Evolutionary conservation across 306 rosid genomes (phyloP), one percentile per base, ranked within the genome.

Genomic region (Vicia villosa): DNA sequence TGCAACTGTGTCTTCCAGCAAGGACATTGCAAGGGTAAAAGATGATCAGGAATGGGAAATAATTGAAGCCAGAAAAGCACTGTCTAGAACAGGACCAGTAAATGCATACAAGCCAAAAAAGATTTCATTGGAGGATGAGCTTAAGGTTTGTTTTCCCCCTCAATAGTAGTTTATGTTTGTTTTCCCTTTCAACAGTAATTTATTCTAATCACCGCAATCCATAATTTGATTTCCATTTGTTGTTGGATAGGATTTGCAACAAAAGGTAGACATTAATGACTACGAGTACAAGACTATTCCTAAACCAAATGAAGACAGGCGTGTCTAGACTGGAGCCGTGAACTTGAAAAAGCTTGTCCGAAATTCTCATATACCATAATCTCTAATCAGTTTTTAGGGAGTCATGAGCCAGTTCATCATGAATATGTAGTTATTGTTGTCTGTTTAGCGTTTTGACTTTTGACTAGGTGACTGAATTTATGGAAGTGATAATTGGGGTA

Each of bases 11-110:
- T 79, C 46, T 59, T 72, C 74, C 91, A 86, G 90, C 81, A 88
- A 93, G 82, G 97, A 93, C 77, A 81, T 93, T 79, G 84, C 86
- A 26, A 94, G 85, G 83, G 90, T 88, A 76, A 88, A 85, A 63
- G 98, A 90, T 72, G 98, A 94, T 82, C 88, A 84, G 38, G 97
- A 90, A 74, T 90, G 97, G 95, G 91, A 94, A 80, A 88, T 90
- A 17, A 84, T 72, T 51, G 97, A 88, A 87, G 69, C 90, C 34
- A 87, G 87, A 78, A 87, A 84, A 78, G 88, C 90, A 10, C 77
- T 94, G 63, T 84, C 95, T 43, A 85, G 96, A 79, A 81, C 88
- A 4, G 96, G 96, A 30, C 98, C 96, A 1, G 59, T 86, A 0
- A 66, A 80, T 54, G 91, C 94, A 30, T 88, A 88, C 72, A 84